Evolutionary conservation across 306 rosid genomes (phyloP), one percentile per base, ranked within the genome.

Genomic region (Sindora glabra): DNA sequence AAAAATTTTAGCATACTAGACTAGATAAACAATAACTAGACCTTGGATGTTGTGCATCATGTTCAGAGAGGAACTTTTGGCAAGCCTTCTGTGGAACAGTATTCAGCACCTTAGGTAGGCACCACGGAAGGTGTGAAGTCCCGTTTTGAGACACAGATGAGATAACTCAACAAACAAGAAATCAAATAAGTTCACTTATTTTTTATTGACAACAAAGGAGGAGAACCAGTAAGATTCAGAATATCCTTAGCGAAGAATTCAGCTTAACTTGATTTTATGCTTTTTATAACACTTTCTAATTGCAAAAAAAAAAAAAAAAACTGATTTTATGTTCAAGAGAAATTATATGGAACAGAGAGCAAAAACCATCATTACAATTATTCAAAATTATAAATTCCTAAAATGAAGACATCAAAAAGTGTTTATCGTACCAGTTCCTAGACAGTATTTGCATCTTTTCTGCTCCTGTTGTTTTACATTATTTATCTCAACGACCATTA

Each of bases 401-500:
- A 67, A 49, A 12, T 52, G 18, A 42, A 55, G 62, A 8, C 13
- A 8, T 30, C 26, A 26, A 48, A 21, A 27, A 27, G 49, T 11
- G 5, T 66, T 57, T 58, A 22, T 30, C 68, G 42, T 89, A 92
- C 98, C 98, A 57, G 98, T 92, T 33, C 98, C 98, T 65, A 85
- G 85, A 78, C 98, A 92, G 68, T 92, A 92, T 73, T 88, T 92
- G 77, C 98, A 92, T 80, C 98, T 80, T 74, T 92, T 92, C 48
- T 83, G 90, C 80, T 92, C 98, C 80, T 92, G 98, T 72, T 61
- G 94, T 56, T 88, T 89, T 45, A 88, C 98, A 61, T 92, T 92
- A 85, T 92, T 92, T 57, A 86, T 83, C 81, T 92, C 98, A 68
- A 92, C 96, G n/a, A 92, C 83, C 96, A 92, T 92, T 56, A 92